Conservation (phyloP, 2,329 filamentous ascomycete genomes). For the Emergomyces orientalis region DNA sequence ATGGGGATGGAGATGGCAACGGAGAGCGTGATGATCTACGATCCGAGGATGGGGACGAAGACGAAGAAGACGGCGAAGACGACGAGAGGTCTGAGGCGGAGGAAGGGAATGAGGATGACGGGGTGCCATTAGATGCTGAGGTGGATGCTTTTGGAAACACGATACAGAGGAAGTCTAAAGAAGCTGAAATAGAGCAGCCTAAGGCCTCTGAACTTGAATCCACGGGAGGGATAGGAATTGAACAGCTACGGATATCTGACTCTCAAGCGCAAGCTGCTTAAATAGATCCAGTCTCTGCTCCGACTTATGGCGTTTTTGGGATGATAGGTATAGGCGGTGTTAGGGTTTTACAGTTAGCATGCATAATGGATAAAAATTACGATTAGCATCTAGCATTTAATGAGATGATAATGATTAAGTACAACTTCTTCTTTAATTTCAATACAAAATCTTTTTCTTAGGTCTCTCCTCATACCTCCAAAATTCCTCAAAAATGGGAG, state of each 20-base stretch:
- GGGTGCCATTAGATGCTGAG: constrained; percentile 4
- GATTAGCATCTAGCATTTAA: neutral
- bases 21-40: constrained; percentile 31
- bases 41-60: constrained; percentile 31
- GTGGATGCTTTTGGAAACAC: constrained; percentile 5
- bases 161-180: neutral
- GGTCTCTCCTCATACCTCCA: neutral
- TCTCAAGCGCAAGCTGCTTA: neutral
- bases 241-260: constrained; percentile 10
- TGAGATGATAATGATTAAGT: neutral
- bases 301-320: neutral
- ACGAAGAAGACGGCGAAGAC: constrained; percentile 29
- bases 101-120: constrained; percentile 11
- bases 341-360: neutral
- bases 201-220: neutral
- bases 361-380: neutral
- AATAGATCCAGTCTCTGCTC: neutral
- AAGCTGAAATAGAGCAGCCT: neutral
- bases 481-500: too few relatives aligned
- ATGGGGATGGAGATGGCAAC: constrained; percentile 39
- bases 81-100: constrained; percentile 27
- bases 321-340: neutral
- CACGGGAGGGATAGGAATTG: constrained; percentile 2
- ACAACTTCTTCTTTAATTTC: neutral
- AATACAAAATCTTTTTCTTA: neutral